Percentiles rank a stretch among this genome's conserved stretches.
Evolutionary conservation across 768 basidiomycete genomes (phyloP).

Genomic region (Suillus paluster): DNA sequence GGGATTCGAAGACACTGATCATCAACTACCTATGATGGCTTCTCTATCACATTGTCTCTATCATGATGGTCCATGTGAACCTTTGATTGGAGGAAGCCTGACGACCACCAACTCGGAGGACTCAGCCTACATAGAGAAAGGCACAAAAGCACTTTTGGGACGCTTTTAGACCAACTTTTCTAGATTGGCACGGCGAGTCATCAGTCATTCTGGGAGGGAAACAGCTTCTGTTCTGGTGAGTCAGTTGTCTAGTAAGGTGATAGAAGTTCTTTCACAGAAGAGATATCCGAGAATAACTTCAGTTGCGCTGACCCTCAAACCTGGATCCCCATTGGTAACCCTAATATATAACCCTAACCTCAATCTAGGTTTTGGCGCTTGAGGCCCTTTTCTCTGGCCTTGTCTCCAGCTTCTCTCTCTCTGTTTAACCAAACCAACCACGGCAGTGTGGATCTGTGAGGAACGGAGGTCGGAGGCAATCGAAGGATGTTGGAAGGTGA

Average conservation of each 20-base stretch:
- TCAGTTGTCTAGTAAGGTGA: conserved; percentile 10
- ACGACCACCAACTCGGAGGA: neutral
- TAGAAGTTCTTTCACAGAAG: neutral
- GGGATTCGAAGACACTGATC: conserved; percentile 1
- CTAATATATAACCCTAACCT: conserved; percentile 42
- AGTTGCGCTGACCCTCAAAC: neutral
- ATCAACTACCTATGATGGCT: neutral
- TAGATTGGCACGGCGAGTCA: neutral
- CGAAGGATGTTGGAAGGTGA: too few species aligned
- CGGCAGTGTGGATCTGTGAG: too few species aligned
- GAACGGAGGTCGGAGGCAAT: too few species aligned
- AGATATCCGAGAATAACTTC: neutral
- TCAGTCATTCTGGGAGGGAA: conserved; percentile 9
- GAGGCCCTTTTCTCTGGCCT: too few species aligned
- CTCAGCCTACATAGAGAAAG: neutral
- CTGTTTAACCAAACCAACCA: too few species aligned
- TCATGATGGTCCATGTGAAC: neutral
- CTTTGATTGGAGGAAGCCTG: neutral
- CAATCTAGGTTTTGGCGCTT: conserved; percentile 42
- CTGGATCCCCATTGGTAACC: conserved; percentile 23
- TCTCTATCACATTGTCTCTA: neutral
- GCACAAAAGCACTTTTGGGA: neutral
- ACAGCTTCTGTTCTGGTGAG: conserved; percentile 11
- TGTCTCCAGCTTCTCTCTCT: too few species aligned
- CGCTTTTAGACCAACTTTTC: neutral